Evolutionary conservation across 2,329 filamentous ascomycete species (phyloP), one percentile per base, ranked within the genome.

Genomic region (Colletotrichum godetiae): DNA sequence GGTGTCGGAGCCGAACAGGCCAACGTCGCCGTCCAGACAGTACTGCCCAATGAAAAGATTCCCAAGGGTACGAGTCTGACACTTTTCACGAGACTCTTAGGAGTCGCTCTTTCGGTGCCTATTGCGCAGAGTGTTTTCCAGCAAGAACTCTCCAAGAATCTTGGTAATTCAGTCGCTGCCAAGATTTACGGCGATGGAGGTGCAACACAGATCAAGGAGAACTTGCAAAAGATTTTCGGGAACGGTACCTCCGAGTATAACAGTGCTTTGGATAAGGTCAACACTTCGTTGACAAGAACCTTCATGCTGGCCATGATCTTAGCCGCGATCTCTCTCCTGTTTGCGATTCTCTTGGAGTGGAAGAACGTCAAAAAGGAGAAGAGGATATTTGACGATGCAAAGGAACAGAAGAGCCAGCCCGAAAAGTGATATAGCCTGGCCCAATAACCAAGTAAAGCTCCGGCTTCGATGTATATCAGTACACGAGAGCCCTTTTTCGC

Each of bases 331-430:
- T 27, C 52, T 90, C 24, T 89, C 86, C 10, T 86, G 88, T 0
- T 77, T 88, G 2, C 86, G 86, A 27, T 29, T 19, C 46, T 62
- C 0, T 87, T 94, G 75, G 88, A 93, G 79, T 94, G 92, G 92
- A 90, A 86, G 79, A 91, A 84, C 75, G 90, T 94, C 78, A 93
- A 93, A 24, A 61, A 67, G 22, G 57, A 67, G 13, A 67, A 61
- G 37, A 55, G 65, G 4, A 29, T 15, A 15, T 24, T 37, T 22
- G 53, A 67, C 22, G 35, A 67, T 24, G 37, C 64, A 31, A 33
- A 67, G 35, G 64, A 55, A 57, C 42, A 67, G 55, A 22, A 37
- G 29, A 29, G 19, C 24, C 29, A 56, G 11, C 10, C 46, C 1
- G 31, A 35, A 7, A 22, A 19, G 11, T 27, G 19, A 10, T 7